A percentile compares a stretch with the other conserved stretches of the same genome.
These are phyloP conservation scores for Polygonum maritimum DNA, from an alignment of 148 eudicot genomes.

Conservation along the genomic window DNA sequence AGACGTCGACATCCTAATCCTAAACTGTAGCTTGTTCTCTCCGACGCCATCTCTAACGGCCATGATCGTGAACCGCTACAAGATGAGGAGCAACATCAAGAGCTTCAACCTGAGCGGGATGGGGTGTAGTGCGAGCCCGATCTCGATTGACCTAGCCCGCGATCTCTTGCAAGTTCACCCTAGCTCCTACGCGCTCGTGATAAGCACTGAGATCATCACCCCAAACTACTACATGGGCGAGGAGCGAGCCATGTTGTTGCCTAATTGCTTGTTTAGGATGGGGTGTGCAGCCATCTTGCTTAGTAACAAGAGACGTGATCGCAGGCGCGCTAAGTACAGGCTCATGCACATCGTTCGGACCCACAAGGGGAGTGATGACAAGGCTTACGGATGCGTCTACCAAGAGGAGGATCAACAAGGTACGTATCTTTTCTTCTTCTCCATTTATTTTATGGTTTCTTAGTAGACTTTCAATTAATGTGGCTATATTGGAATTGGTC, in stretches of 20 bases:
- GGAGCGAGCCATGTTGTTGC: slow-evolving; percentile 23
- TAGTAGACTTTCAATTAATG: neutral
- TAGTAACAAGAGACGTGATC: slow-evolving; percentile 14
- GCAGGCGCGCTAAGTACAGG: slow-evolving; percentile 21
- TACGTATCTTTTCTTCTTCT: neutral
- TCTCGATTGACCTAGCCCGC: slow-evolving; percentile 18
- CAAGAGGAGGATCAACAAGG: slow-evolving; percentile 22
- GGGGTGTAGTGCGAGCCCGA: slow-evolving; percentile 26
- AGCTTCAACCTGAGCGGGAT: slow-evolving; percentile 27
- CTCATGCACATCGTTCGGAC: slow-evolving; percentile 25
- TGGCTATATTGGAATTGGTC: neutral
- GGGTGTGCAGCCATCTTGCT: slow-evolving; percentile 24
- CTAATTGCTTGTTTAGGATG: slow-evolving; percentile 27
- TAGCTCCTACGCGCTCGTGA: slow-evolving; percentile 17
- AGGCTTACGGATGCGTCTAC: slow-evolving; percentile 22
- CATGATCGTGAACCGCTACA: slow-evolving; percentile 25
- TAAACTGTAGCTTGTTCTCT: slow-evolving; percentile 23
- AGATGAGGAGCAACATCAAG: slow-evolving; percentile 19
- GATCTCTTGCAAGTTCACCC: slow-evolving; percentile 20
- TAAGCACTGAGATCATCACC: slow-evolving; percentile 25
- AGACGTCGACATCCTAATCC: slow-evolving; percentile 21
- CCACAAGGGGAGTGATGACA: slow-evolving; percentile 26
- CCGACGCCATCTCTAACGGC: slow-evolving; percentile 23
- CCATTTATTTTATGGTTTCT: neutral
- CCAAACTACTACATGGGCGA: slow-evolving; percentile 25